phyloP scores from a whole-genome alignment of 805 yeast genomes.

The Torulaspora maleeae region DNA sequence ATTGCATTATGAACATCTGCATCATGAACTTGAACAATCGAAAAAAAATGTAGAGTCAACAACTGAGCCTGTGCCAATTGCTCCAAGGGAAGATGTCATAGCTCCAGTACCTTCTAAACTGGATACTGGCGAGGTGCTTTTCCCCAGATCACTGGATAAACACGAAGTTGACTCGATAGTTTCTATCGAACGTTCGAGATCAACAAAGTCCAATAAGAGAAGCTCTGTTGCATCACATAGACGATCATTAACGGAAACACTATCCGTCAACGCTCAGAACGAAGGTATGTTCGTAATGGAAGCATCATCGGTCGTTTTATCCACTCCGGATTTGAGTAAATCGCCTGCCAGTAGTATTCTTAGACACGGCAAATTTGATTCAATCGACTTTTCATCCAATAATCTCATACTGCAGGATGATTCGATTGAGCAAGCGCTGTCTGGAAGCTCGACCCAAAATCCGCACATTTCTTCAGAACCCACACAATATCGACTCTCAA shows the following conservation, averaged over 20 bases:
- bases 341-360: slow-evolving; percentile 39
- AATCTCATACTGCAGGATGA: slow-evolving; percentile 2
- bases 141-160: slow-evolving; percentile 63
- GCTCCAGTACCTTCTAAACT: slow-evolving; percentile 18
- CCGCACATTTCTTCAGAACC: background rate
- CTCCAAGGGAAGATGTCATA: background rate
- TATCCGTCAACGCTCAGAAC: slow-evolving; percentile 39
- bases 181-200: slow-evolving; percentile 62
- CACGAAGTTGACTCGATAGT: slow-evolving; percentile 73
- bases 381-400: slow-evolving; percentile 26
- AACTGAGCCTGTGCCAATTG: background rate
- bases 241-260: slow-evolving; percentile 32
- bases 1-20: slow-evolving; percentile 20
- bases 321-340: slow-evolving; percentile 37
- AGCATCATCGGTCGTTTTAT: slow-evolving; percentile 27
- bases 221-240: slow-evolving; percentile 32
- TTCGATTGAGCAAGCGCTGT: background rate
- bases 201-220: slow-evolving; percentile 45
- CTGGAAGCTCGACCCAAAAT: slow-evolving; percentile 2
- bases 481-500: slow-evolving; percentile 14
- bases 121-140: slow-evolving; percentile 54
- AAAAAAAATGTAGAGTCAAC: background rate
- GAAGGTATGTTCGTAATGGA: slow-evolving; percentile 48
- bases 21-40: background rate
- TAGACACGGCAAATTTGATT: slow-evolving; percentile 33